These are phyloP conservation scores for Oryza australiensis DNA, from an alignment of 176 grass and related monocot genomes.

Conservation along the genomic window DNA sequence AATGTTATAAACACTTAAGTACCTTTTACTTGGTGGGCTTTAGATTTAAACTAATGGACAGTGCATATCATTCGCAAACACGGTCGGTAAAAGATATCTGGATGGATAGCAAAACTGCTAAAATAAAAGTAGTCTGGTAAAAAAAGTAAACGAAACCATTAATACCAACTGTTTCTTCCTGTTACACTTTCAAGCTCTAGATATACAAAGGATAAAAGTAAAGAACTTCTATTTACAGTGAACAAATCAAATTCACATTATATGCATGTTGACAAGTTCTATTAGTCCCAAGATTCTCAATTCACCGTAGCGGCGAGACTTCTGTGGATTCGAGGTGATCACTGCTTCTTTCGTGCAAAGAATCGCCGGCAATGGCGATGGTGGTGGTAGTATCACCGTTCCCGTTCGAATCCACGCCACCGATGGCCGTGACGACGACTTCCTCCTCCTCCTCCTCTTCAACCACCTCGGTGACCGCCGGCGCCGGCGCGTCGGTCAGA, in stretches of 20 bases:
- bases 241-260: background rate
- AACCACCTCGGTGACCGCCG: slow-evolving; percentile 21
- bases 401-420: background rate
- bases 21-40: too few relatives aligned
- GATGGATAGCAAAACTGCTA: too few relatives aligned
- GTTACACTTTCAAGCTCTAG: background rate
- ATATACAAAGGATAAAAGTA: background rate
- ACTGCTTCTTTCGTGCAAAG: background rate
- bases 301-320: background rate
- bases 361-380: background rate
- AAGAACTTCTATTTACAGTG: too few relatives aligned
- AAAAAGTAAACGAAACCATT: too few relatives aligned
- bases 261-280: background rate
- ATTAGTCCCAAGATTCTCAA: background rate
- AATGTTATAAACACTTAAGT: too few relatives aligned
- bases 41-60: too few relatives aligned
- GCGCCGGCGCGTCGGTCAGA: too few relatives aligned
- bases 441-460: background rate
- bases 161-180: background rate
- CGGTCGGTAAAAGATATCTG: too few relatives aligned
- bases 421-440: background rate
- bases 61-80: too few relatives aligned
- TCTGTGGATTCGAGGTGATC: background rate
- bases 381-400: background rate
- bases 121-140: too few relatives aligned